Conservation (phyloP, 2,329 filamentous ascomycete genomes). For the Phaeosphaeria sp. region DNA sequence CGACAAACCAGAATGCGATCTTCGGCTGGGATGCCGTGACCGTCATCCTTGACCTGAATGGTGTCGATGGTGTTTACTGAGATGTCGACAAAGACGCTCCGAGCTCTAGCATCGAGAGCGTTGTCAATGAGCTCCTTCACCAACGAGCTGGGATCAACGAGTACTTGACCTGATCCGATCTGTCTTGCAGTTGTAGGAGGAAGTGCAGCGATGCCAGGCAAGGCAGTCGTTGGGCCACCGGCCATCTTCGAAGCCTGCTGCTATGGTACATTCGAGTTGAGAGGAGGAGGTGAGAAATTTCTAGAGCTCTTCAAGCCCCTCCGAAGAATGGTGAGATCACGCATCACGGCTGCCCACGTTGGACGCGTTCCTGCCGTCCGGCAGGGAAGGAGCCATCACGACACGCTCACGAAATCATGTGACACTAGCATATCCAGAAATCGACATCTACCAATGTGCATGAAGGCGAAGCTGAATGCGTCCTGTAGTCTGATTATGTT, state of each 20-base stretch:
- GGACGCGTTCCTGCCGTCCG: conserved; percentile 19
- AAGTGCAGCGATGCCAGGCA: conserved; percentile 49
- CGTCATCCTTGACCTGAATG: conserved; percentile 71
- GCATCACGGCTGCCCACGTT: conserved; percentile 12
- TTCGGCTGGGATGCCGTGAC: conserved; percentile 69
- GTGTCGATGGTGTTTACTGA: conserved; percentile 71
- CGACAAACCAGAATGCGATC: conserved; percentile 70
- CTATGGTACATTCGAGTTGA: neutral
- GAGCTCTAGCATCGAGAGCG: conserved; percentile 74
- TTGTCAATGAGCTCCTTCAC: conserved; percentile 84
- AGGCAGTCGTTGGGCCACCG: conserved; percentile 2
- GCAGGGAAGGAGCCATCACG: conserved; percentile 23
- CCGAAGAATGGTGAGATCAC: conserved; percentile 7
- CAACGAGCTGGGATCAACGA: conserved; percentile 66
- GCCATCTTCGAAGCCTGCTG: conserved; percentile 16
- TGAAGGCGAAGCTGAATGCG: neutral
- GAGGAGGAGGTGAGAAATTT: conserved; percentile 2
- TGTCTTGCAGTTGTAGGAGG: conserved; percentile 56
- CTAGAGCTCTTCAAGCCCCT: neutral
- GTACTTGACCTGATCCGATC: conserved; percentile 66
- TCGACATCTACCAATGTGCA: too few species aligned
- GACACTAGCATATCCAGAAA: neutral
- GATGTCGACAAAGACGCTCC: conserved; percentile 68
- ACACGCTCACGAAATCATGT: conserved; percentile 23
- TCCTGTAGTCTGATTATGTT: neutral